phyloP scores from a whole-genome alignment of 768 basidiomycete species.

The Termitomyces sp. region DNA sequence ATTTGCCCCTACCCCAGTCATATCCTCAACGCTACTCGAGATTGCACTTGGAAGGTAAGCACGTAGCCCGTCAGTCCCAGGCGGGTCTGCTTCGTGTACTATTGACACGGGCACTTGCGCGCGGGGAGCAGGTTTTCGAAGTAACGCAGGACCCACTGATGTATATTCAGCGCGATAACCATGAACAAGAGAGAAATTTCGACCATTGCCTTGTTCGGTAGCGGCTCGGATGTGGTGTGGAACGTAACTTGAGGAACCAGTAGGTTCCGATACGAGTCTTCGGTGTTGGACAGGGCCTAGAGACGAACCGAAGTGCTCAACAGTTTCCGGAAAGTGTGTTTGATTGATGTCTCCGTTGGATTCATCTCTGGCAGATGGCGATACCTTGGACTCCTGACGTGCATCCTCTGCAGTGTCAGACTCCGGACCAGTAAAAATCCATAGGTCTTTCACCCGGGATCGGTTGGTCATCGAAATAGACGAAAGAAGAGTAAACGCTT shows the following conservation, averaged over 20 bases:
- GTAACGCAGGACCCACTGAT: constrained; percentile 25
- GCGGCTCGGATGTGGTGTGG: constrained; percentile 29
- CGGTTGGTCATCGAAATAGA: constrained; percentile 71
- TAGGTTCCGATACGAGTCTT: constrained; percentile 34
- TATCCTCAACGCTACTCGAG: constrained; percentile 48
- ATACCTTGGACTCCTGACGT: constrained; percentile 27
- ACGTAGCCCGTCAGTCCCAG: constrained; percentile 27
- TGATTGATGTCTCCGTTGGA: constrained; percentile 19
- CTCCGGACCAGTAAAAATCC: constrained; percentile 68
- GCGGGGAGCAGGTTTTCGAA: constrained; percentile 63
- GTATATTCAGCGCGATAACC: constrained; percentile 6
- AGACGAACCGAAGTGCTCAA: constrained; percentile 6
- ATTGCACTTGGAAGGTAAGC: constrained; percentile 53
- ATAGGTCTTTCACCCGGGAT: constrained; percentile 72
- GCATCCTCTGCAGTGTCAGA: constrained; percentile 26
- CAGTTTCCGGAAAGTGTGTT: constrained; percentile 13
- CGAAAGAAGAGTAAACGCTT: constrained; percentile 64
- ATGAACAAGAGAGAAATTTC: constrained; percentile 1
- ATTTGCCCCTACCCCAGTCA: constrained; percentile 61
- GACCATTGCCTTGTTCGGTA: constrained; percentile 19
- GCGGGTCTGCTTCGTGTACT: constrained; percentile 33
- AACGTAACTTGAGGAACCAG: neutral
- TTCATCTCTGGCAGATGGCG: constrained; percentile 23
- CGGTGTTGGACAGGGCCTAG: constrained; percentile 27
- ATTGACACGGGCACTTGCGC: constrained; percentile 64